Base-by-base conservation (phyloP, 2,329 filamentous ascomycete genomes). In the Hirsutella rhossiliensis region DNA sequence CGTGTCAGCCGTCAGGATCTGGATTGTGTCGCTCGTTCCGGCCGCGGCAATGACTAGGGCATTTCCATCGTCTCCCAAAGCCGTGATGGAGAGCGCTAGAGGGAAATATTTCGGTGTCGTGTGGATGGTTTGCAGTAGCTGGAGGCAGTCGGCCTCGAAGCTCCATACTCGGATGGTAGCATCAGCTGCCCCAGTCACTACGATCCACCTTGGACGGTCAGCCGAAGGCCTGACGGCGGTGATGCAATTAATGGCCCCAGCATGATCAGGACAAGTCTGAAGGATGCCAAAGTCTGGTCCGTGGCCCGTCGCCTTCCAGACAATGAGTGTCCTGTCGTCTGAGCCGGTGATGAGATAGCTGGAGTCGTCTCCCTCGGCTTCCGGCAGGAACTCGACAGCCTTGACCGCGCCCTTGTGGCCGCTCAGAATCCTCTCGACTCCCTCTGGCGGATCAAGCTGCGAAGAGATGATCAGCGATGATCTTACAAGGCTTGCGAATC, bases 371-470 rank as follows among this genome's bases (percentile, higher is more conserved):
- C 61, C 63, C 17, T 67, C 64, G 29, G 62, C 60, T 38, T 58
- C 56, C 1, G 78, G 76, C 43, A 90, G 72, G 56, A 96, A 94
- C 54, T 80, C 83, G 43, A 97, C 78, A 11, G 82, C 86, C 62
- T 88, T 95, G 48, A 97, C 87, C 43, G 75, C 74, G 49, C 84
- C 85, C 12, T 71, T 78, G 59, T 98, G 92, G 1, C 87, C 87
- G 31, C 73, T 72, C 30, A 97, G 68, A 2, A 95, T 69, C 1
- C 64, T 62, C 42, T 71, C 71, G 12, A 95, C 70, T 6, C 90
- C 89, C 38, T 49, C 64, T 20, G 62, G 60, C 36, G 54, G 51
- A 15, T 59, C 45, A 37, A 54, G 58, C 70, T 71, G 45, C 5
- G 11, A 17, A 17, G 34, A 37, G 11, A 8, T 18, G 5, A n/a